Conservation (phyloP, 257 asterid genomes). For the Solanum pinnatisectum region DNA sequence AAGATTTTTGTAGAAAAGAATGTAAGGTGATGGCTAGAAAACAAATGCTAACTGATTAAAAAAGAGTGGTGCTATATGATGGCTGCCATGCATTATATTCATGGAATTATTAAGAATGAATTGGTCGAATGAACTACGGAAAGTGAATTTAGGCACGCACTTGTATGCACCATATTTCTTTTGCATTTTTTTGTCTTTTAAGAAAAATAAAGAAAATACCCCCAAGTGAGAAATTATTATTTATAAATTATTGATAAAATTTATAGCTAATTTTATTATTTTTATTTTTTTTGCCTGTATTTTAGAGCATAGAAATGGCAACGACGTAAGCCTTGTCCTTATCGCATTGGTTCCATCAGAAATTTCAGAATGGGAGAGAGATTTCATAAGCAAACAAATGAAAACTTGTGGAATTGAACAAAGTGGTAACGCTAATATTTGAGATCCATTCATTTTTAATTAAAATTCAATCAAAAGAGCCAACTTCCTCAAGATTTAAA, state of each 20-base stretch:
- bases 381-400: not conserved
- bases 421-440: not conserved
- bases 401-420: not conserved
- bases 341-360: constrained; percentile 2
- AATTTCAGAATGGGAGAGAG: not conserved
- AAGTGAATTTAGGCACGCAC: constrained; percentile 14
- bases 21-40: not conserved
- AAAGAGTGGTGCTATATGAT: not conserved
- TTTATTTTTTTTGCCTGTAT: not conserved
- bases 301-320: not conserved
- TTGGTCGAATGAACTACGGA: not conserved
- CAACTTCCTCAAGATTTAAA: too few species aligned
- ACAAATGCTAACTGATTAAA: not conserved
- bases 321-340: constrained; percentile 10
- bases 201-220: too few species aligned
- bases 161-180: constrained; percentile 5
- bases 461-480: not conserved
- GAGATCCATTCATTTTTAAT: not conserved
- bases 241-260: not conserved
- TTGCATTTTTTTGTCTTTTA: not conserved
- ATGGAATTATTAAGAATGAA: not conserved
- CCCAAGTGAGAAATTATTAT: not conserved
- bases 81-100: not conserved
- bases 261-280: not conserved
- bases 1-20: not conserved